Base-by-base conservation (phyloP, 2,329 filamentous ascomycete species). In the Fusarium sp. region DNA sequence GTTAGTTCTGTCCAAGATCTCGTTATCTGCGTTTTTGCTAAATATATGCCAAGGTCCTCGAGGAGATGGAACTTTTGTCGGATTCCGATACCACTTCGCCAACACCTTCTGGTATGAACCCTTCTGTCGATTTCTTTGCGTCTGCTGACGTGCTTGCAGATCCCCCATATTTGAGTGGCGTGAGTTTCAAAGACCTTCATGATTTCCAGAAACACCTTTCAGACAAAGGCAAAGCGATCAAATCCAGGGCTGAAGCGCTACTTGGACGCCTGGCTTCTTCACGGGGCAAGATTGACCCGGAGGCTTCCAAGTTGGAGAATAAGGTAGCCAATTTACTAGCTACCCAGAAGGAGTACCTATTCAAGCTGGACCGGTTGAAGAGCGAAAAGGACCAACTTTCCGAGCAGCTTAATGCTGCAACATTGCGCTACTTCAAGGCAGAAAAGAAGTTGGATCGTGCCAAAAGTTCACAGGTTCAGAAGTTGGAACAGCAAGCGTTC, bases 371-470 rank as follows among this genome's bases (percentile, higher is more conserved):
- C 70, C 88, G 91, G 55, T 83, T 95, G 14, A 86, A 89, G 49
- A 85, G 88, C 8, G 94, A 98, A 74, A 97, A 96, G 74, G 92
- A 97, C 55, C 90, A 93, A 72, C 85, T 97, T 5, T 93, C 93
- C 46, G 92, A 96, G 75, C 92, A 95, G 66, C 85, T 98, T 20
- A 95, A 98, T 77, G 91, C 89, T 34, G 96, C 95, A 17, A 97
- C 94, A 7, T 85, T 97, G 62, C 89, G 96, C 69, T 98, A 97
- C 76, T 93, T 98, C 83, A 93, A 97, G 72, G 96, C 96, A 0
- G 96, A 99, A 79, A 97, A 97, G 83, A 96, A 94, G 78, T 85
- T 98, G 53, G 96, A 99, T 78, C 90, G 96, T 43, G 89, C 92
- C 24, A 95, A 93, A 80, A 99, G 96, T 77, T 83, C 90, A 17